phyloP scores from a whole-genome alignment of 306 rosid species.

The Cajanus cajan region DNA sequence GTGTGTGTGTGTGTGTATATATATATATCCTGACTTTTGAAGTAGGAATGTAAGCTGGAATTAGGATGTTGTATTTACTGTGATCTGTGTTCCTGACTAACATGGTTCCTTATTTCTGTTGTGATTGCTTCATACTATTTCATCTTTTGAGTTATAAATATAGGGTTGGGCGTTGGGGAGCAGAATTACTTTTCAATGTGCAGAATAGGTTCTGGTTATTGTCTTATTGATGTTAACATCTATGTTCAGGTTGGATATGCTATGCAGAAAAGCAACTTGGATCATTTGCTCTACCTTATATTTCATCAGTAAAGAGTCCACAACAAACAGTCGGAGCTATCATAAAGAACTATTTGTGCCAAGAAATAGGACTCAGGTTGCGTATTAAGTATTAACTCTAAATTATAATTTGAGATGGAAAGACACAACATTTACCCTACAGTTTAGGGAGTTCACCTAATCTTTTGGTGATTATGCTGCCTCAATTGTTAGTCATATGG shows the following conservation, averaged over 20 bases:
- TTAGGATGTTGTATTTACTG: background rate
- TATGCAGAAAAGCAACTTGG: slow-evolving; percentile 98
- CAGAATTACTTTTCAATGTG: slow-evolving; percentile 23
- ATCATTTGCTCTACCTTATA: slow-evolving; percentile 74
- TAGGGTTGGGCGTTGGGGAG: background rate
- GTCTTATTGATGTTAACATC: background rate
- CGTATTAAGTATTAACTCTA: slow-evolving; percentile 9
- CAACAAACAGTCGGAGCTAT: slow-evolving; percentile 88
- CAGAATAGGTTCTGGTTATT: background rate
- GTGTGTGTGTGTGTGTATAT: too few relatives aligned
- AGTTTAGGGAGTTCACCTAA: background rate
- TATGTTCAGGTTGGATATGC: slow-evolving; percentile 90
- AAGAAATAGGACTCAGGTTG: slow-evolving; percentile 76
- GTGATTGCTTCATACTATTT: background rate
- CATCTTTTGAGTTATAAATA: background rate
- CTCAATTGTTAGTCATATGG: background rate
- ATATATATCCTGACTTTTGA: background rate
- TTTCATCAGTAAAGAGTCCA: slow-evolving; percentile 90
- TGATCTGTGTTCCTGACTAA: background rate
- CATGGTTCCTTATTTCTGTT: background rate
- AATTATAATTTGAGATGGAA: background rate
- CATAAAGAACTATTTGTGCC: slow-evolving; percentile 62
- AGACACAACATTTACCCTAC: background rate
- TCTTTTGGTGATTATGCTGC: slow-evolving; percentile 10
- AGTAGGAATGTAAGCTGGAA: slow-evolving; percentile 9